Base-by-base conservation (phyloP, 805 yeast species). In the Kodamaea laetipori region DNA sequence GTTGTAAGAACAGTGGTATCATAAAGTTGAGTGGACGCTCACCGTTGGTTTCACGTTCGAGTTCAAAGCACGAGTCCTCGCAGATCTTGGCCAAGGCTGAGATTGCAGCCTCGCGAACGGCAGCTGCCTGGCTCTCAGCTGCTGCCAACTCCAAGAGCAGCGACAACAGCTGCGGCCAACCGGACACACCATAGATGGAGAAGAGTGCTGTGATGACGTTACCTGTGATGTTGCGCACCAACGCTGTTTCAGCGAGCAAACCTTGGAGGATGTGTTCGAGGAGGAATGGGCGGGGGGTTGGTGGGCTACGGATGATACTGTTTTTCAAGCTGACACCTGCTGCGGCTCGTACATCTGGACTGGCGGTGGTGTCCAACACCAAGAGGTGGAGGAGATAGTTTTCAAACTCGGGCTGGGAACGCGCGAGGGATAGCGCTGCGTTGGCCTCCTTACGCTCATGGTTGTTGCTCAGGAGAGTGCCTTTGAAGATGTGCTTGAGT, bases 241-340 rank as follows among this genome's bases (percentile, higher is more conserved):
- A 67, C n/a, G 67, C 61, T 42, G 77, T 77, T 1, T 65, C 52
- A 47, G 77, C 84, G 24, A 76, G 54, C 34, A 89, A 69, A 2
- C 88, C 89, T 72, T 49, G 62, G 54, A 52, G 70, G 27, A 83
- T 69, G 53, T 77, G 73, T 7, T 62, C 69, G 38, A 69, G 55
- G n/a, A 72, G 51, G 49, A 62, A 65, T 40, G 60, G 56, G 41
- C 74, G 56, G 52, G 64, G 50, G 43, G 50, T 37, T 9, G 31
- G 31, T 9, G 34, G 18, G 15, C 34, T 17, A n/a, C 18, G 15
- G 33, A 27, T 16, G 26, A 66, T 58, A 45, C 66, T 78, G 63
- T 90, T 92, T 60, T 94, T 92, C 62, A 94, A 74, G 56, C 82
- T 73, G 47, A 90, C 65, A 7, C 98, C 99, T 1, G 97, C 92